Evolutionary conservation across 306 rosid species (phyloP), one percentile per base, ranked within the genome.

Genomic region (Trifolium dubium): DNA sequence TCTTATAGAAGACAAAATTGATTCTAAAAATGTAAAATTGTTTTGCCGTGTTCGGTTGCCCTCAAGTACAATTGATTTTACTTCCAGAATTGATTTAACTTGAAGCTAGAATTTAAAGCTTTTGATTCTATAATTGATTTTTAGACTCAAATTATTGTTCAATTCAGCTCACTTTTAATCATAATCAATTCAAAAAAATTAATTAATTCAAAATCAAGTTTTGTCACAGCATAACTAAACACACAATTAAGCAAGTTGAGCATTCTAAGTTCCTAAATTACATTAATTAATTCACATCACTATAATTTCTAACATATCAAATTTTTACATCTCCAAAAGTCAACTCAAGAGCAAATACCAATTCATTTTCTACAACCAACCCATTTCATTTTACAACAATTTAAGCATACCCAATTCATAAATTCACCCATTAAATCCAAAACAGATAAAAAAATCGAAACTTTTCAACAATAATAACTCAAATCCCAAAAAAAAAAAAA

Each of bases 261-360:
- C 53, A 76, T 76, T 30, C 64, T 43, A 46, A 72, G 61, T 72
- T 54, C 30, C 74, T 74, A 71, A 40, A 72, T 60, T 13, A 47
- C 74, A 61, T 29, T 60, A 69, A 67, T 67, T 69, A 69, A 67
- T 67, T 69, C 63, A 76, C 43, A 64, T 23, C 39, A 51, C 35
- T 12, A 23, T 3, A 72, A 56, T 58, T 58, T 79, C 53, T 65
- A 60, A 60, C 37, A 69, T 3, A 53, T 30, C 37, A 1, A 72
- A 17, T 60, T 37, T 39, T n/a, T 3, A 10, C 67, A 49, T 83
- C 4, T 18, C 55, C 35, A 63, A 19, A 72, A 67, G 77, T 72
- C 77, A 83, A 62, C 80, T 10, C 32, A 72, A 76, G 63, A 35
- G 43, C 23, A 59, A 80, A 80, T 8, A 43, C 71, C 67, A 62